A percentile compares a stretch with the other conserved stretches of the same genome.
Conservation (phyloP, 306 rosid genomes). For the Adenanthera pavonina region DNA sequence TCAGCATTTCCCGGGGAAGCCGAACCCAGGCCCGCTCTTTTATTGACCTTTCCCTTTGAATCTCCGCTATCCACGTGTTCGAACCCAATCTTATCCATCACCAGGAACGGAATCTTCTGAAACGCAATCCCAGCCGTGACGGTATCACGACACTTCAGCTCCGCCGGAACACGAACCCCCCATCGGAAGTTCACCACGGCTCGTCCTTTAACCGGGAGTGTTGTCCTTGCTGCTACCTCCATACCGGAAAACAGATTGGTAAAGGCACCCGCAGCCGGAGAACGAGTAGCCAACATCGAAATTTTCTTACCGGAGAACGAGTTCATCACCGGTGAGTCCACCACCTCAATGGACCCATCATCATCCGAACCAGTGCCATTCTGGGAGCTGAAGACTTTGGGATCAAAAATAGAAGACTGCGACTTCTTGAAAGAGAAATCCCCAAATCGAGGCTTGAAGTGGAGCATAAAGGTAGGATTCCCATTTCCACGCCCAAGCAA, state of each 20-base stretch:
- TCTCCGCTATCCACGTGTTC: slow-evolving; percentile 70
- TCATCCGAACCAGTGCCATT: slow-evolving; percentile 40
- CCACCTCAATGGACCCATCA: slow-evolving; percentile 43
- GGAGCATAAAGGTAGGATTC: slow-evolving; percentile 80
- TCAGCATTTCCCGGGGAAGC: slow-evolving; percentile 44
- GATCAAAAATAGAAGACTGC: slow-evolving; percentile 66
- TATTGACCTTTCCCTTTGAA: slow-evolving; percentile 25
- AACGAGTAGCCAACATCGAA: slow-evolving; percentile 32
- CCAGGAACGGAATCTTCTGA: slow-evolving; percentile 73
- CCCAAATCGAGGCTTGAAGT: slow-evolving; percentile 81
- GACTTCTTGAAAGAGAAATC: slow-evolving; percentile 87
- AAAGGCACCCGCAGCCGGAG: slow-evolving; percentile 41
- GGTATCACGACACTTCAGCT: slow-evolving; percentile 39
- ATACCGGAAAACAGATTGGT: slow-evolving; percentile 60
- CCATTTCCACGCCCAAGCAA: slow-evolving; percentile 51
- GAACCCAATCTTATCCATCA: slow-evolving; percentile 87
- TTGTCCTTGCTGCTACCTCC: slow-evolving; percentile 75
- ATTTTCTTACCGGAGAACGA: slow-evolving; percentile 49
- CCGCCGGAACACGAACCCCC: slow-evolving; percentile 85
- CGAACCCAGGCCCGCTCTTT: slow-evolving; percentile 2
- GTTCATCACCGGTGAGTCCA: slow-evolving; percentile 48
- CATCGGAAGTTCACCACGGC: slow-evolving; percentile 75
- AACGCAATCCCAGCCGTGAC: slow-evolving; percentile 52
- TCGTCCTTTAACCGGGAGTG: slow-evolving; percentile 58
- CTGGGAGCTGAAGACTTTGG: neutral